Conservation (phyloP, 106 monocot genomes). For the Phalaenopsis aphrodite region DNA sequence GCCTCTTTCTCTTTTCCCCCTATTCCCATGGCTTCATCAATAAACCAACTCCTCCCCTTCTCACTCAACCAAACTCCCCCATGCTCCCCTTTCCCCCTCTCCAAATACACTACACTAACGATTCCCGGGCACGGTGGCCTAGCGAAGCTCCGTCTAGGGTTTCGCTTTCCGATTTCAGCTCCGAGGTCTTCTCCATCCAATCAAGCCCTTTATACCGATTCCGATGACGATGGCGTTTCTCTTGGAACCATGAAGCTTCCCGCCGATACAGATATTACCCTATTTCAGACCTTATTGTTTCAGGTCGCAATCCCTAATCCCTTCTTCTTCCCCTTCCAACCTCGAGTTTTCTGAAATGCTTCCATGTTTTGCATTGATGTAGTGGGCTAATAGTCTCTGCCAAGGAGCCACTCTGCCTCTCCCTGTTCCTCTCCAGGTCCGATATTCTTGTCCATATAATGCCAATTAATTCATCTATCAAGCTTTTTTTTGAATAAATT, state of each 20-base stretch:
- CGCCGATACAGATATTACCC: constrained; percentile 29
- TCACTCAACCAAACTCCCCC: background rate
- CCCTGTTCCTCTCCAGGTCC: constrained; percentile 81
- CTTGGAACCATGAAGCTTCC: constrained; percentile 66
- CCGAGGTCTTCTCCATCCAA: constrained; percentile 10
- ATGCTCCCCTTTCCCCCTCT: background rate
- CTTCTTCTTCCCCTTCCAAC: background rate
- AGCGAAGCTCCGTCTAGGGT: background rate
- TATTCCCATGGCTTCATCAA: background rate
- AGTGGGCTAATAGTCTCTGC: constrained; percentile 95
- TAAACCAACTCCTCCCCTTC: constrained; percentile 6
- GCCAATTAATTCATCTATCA: background rate
- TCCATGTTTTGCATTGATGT: background rate
- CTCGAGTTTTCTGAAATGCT: background rate
- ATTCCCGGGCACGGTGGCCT: background rate
- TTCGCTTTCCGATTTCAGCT: background rate
- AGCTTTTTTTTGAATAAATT: no score
- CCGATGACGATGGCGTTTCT: constrained; percentile 43
- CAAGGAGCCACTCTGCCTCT: constrained; percentile 87
- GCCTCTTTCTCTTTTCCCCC: background rate
- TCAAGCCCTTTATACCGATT: background rate
- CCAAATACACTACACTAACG: background rate
- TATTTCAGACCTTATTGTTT: constrained; percentile 49
- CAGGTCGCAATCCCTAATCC: constrained; percentile 18
- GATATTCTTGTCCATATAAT: no score